These are phyloP conservation scores for Pseudogymnoascus sp. DNA, from an alignment of 2,329 filamentous ascomycete genomes.

Conservation along the genomic window DNA sequence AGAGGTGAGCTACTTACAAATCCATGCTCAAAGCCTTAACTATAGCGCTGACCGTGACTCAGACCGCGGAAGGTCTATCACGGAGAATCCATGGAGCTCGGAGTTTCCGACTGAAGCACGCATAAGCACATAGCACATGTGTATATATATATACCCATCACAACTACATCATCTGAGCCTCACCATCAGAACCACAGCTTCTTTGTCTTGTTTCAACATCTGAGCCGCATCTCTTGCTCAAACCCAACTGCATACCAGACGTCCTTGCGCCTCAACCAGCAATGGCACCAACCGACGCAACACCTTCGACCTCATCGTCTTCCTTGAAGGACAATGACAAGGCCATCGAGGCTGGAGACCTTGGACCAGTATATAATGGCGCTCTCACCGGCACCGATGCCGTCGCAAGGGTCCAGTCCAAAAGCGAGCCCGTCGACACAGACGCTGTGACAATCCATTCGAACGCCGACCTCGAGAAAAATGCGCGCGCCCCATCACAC, in stretches of 20 bases:
- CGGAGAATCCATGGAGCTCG: background rate
- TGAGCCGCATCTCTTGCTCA: background rate
- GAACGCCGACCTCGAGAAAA: background rate
- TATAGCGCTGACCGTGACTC: background rate
- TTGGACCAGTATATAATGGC: background rate
- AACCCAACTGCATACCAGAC: background rate
- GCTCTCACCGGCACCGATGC: background rate
- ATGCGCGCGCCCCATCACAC: background rate
- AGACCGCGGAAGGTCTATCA: background rate
- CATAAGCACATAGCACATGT: background rate
- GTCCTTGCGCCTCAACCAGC: background rate
- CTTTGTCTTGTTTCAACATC: background rate
- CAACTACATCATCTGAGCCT: background rate
- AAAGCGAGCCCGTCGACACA: background rate
- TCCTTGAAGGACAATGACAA: background rate
- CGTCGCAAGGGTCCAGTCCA: background rate
- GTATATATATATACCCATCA: background rate
- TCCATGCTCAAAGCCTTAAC: background rate
- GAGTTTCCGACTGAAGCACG: background rate
- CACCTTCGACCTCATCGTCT: background rate
- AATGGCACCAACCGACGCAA: background rate
- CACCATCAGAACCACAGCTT: background rate
- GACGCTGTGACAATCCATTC: background rate
- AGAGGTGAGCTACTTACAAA: slow-evolving; percentile 1
- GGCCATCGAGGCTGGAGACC: background rate